These are phyloP conservation scores for Keqinozyma sinolaborantium DNA, from an alignment of 1,139 yeast genomes.

Conservation along the genomic window DNA sequence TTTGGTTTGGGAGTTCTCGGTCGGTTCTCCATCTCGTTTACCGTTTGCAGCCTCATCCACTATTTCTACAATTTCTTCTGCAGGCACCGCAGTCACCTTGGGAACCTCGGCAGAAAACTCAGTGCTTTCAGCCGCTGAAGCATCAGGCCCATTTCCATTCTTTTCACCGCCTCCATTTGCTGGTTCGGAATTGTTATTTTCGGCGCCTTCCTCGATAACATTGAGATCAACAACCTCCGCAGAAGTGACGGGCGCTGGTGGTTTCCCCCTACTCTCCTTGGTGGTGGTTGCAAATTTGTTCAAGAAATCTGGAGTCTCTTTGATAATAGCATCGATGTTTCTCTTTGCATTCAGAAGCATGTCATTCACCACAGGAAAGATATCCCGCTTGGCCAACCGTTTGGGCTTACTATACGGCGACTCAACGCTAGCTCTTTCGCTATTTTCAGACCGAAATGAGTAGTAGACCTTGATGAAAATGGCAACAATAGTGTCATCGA, in stretches of 20 bases:
- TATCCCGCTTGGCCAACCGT: conserved; percentile 42
- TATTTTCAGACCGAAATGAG: conserved; percentile 9
- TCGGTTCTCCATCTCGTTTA: too few relatives aligned
- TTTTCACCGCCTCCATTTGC: too few relatives aligned
- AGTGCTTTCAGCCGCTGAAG: too few relatives aligned
- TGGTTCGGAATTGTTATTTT: too few relatives aligned
- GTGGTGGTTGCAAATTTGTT: conserved; percentile 22
- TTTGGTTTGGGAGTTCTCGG: too few relatives aligned
- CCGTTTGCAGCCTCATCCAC: too few relatives aligned
- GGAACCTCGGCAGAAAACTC: too few relatives aligned
- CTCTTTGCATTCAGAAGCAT: conserved; percentile 25
- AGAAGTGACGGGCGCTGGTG: too few relatives aligned
- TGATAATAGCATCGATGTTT: conserved; percentile 28
- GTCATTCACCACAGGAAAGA: conserved; percentile 40
- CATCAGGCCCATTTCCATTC: too few relatives aligned
- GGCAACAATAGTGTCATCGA: conserved; percentile 72
- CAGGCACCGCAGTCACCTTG: too few relatives aligned
- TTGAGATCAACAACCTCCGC: too few relatives aligned
- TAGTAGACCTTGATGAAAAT: conserved; percentile 52
- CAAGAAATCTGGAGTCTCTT: conserved; percentile 28
- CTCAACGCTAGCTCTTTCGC: conserved; percentile 10
- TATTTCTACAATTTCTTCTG: too few relatives aligned
- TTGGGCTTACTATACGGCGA: conserved; percentile 33
- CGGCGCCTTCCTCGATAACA: conserved; percentile 14
- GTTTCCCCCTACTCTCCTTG: conserved; percentile 2